A percentile compares a stretch with the other conserved stretches of the same genome.
Evolutionary conservation across 345 rosid genomes (phyloP).

Genomic region (Gossypium sturtianum): DNA sequence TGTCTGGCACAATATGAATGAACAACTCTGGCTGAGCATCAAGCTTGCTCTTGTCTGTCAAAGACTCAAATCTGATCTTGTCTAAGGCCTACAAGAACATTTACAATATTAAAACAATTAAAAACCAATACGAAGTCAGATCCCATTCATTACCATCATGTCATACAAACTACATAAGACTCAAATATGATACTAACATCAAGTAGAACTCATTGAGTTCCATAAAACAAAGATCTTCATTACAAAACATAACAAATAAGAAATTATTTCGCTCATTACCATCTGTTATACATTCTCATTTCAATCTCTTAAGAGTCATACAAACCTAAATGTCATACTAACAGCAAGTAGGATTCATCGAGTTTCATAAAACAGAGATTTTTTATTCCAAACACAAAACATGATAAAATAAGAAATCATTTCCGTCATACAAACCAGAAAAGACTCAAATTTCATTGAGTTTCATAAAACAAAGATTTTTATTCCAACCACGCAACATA

Average conservation of each 20-base stretch:
- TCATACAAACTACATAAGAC: not conserved
- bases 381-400: not conserved
- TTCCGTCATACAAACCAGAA: too few species aligned
- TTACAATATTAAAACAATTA: not conserved
- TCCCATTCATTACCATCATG: not conserved
- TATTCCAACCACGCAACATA: not conserved
- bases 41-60: conserved; percentile 87
- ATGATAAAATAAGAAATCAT: not conserved
- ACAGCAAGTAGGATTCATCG: too few species aligned
- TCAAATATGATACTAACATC: too few species aligned
- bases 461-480: not conserved
- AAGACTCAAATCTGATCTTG: conserved; percentile 78
- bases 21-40: conserved; percentile 81
- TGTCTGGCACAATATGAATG: conserved; percentile 78
- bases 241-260: too few species aligned
- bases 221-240: too few species aligned
- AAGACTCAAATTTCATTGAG: too few species aligned
- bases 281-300: not conserved
- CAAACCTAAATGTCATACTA: too few species aligned
- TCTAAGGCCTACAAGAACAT: conserved; percentile 59
- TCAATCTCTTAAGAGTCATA: not conserved
- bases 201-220: too few species aligned
- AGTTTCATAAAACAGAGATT: not conserved
- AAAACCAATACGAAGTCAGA: not conserved
- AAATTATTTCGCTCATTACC: too few species aligned